Evolutionary conservation across 106 monocot genomes (phyloP).

Genomic region (Cymbidium sinense): DNA sequence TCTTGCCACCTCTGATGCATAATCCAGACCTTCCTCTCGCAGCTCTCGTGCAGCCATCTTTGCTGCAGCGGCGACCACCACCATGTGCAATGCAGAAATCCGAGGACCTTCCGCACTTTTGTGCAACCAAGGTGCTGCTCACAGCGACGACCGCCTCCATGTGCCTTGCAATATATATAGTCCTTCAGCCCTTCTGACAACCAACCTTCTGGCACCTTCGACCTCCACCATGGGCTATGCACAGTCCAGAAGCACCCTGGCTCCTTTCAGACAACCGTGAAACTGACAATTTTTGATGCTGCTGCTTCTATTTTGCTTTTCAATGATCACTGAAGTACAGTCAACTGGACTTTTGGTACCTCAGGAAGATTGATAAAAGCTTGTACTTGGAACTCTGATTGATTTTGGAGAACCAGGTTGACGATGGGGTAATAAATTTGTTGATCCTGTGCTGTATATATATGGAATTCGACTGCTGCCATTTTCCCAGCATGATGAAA

Average conservation of each 20-base stretch:
- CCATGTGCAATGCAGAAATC: constrained; percentile 59
- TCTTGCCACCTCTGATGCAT: constrained; percentile 59
- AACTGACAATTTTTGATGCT: constrained; percentile 31
- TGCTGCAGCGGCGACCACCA: constrained; percentile 38
- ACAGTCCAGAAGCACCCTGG: constrained; percentile 48
- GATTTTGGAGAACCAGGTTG: no score
- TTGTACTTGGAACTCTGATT: constrained; percentile 1
- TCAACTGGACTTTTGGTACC: constrained; percentile 17
- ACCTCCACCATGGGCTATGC: constrained; percentile 56
- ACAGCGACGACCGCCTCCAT: constrained; percentile 49
- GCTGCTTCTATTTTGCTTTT: constrained; percentile 3
- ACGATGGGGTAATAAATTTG: no score
- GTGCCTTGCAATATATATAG: constrained; percentile 56
- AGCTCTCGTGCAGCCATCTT: constrained; percentile 32
- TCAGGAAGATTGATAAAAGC: constrained; percentile 13
- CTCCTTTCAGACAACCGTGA: constrained; percentile 46
- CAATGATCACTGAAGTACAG: constrained; percentile 30
- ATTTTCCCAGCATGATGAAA: constrained; percentile 11
- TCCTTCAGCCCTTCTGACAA: constrained; percentile 58
- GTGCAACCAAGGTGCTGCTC: constrained; percentile 49
- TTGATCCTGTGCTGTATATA: no score
- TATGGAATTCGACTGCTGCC: constrained; percentile 1
- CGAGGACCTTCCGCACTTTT: constrained; percentile 50
- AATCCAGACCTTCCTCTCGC: constrained; percentile 55
- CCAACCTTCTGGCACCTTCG: constrained; percentile 38